Evolutionary conservation across 495 filamentous ascomycete species (phyloP).

Genomic region (Copromyces sp.): DNA sequence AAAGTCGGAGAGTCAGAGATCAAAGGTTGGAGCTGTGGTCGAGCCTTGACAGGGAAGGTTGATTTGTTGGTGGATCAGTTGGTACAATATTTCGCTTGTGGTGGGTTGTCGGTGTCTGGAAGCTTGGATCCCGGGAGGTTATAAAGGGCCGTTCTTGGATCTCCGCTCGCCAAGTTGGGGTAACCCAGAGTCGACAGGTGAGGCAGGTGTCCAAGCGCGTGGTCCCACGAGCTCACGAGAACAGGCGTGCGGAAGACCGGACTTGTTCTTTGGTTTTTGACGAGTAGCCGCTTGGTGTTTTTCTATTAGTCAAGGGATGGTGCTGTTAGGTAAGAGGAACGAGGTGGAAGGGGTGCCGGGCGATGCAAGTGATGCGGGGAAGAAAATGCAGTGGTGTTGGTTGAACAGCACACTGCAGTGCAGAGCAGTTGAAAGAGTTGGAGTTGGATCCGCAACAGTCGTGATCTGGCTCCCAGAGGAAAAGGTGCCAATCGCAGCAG

Average conservation of each 20-base stretch:
- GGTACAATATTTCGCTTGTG: background rate
- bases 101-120: background rate
- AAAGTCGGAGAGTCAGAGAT: conserved; percentile 3
- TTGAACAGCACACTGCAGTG: background rate
- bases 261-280: background rate
- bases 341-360: conserved; percentile 8
- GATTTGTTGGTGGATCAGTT: background rate
- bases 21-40: background rate
- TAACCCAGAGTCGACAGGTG: background rate
- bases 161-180: background rate
- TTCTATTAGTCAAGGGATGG: conserved; percentile 41
- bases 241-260: background rate
- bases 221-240: background rate
- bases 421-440: background rate
- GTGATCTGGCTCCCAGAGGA: background rate
- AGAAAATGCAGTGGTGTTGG: conserved; percentile 8
- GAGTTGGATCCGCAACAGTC: background rate
- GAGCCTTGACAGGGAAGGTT: background rate
- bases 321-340: conserved; percentile 40
- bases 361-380: conserved; percentile 34
- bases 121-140: background rate
- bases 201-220: background rate
- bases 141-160: background rate
- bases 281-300: conserved; percentile 10
- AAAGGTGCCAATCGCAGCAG: background rate